A percentile compares a stretch with the other conserved stretches of the same genome.
Conservation (phyloP, 2,329 filamentous ascomycete species). For the Madurella mycetomatis region DNA sequence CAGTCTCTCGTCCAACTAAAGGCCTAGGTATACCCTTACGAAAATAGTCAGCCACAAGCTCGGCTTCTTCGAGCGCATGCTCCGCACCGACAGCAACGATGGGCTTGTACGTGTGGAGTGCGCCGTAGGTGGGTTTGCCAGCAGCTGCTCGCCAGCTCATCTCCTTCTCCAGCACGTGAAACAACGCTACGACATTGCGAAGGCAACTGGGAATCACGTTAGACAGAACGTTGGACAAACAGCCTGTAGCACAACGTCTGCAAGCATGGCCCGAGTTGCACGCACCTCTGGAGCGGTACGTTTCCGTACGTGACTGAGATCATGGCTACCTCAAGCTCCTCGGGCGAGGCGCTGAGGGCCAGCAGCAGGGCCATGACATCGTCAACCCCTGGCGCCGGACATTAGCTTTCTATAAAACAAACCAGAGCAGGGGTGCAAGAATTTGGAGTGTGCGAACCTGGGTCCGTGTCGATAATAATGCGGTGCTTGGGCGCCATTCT, state of each 20-base stretch:
- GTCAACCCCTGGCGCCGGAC: constrained; percentile 62
- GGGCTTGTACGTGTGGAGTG: constrained; percentile 68
- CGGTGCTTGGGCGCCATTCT: constrained; percentile 64
- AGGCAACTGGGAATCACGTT: constrained; percentile 58
- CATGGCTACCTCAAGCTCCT: constrained; percentile 81
- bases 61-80: constrained; percentile 77
- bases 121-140: constrained; percentile 66
- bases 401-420: not conserved
- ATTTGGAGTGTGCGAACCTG: constrained; percentile 45
- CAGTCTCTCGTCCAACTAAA: not conserved
- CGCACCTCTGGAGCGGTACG: constrained; percentile 75
- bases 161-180: constrained; percentile 89
- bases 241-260: not conserved
- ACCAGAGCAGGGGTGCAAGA: not conserved
- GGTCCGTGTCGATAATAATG: constrained; percentile 96
- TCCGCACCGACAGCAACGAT: constrained; percentile 83
- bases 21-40: constrained; percentile 47
- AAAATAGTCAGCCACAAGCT: constrained; percentile 79
- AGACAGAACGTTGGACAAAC: constrained; percentile 5
- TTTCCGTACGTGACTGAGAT: constrained; percentile 93
- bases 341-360: constrained; percentile 72
- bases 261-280: constrained; percentile 34
- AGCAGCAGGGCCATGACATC: constrained; percentile 86
- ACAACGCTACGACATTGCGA: constrained; percentile 82
- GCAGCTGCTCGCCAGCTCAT: constrained; percentile 72